Conservation (phyloP, 306 rosid genomes). For the Castanea mollissima region DNA sequence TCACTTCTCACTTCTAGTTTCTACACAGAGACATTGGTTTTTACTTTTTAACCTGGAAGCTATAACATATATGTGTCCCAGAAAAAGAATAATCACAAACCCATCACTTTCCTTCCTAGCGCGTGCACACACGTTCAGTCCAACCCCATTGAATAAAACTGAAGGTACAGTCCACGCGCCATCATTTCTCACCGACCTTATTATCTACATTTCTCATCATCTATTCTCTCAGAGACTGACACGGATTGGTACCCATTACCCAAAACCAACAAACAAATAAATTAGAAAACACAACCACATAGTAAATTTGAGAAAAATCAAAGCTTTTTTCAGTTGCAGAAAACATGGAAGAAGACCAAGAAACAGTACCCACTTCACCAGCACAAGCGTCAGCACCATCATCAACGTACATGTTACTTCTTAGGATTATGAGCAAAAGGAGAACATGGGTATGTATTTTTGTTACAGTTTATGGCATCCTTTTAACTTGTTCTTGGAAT, state of each 20-base stretch:
- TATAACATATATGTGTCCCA: too few relatives aligned
- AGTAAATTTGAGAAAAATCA: background rate
- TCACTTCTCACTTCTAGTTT: too few relatives aligned
- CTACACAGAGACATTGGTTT: background rate
- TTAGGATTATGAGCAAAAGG: slow-evolving; percentile 70
- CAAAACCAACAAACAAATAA: background rate
- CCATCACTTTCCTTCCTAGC: background rate
- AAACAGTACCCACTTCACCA: slow-evolving; percentile 17
- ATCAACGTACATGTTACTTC: slow-evolving; percentile 44
- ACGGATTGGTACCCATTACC: background rate
- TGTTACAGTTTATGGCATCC: slow-evolving; percentile 52
- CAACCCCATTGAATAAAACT: background rate
- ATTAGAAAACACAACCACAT: background rate
- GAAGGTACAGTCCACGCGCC: too few relatives aligned
- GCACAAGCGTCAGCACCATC: slow-evolving; percentile 34
- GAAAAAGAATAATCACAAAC: background rate
- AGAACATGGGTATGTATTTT: slow-evolving; percentile 77
- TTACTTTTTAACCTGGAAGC: background rate
- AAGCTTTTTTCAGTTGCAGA: slow-evolving; percentile 33
- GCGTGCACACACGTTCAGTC: background rate
- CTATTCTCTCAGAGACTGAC: background rate
- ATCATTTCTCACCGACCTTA: too few relatives aligned
- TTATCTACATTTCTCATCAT: too few relatives aligned
- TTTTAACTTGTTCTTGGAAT: slow-evolving; percentile 63
- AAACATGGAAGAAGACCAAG: slow-evolving; percentile 34